Percentiles rank a stretch among this genome's conserved stretches.
These are phyloP conservation scores for Senna siamea DNA, from an alignment of 306 rosid genomes.

Conservation along the genomic window DNA sequence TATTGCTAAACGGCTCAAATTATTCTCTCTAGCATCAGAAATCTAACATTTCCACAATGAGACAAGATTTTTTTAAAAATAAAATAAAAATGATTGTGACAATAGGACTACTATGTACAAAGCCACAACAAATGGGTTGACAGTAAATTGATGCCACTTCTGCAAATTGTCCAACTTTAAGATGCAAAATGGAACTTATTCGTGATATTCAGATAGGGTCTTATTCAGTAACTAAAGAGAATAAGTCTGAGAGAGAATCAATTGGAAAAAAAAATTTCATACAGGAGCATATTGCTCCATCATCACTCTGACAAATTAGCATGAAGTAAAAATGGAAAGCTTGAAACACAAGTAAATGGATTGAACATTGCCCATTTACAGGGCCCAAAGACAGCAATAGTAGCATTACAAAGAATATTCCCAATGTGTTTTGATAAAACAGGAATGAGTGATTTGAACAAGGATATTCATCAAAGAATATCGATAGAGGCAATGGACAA, in stretches of 20 bases:
- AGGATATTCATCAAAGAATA: too few relatives aligned
- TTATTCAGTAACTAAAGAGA: neutral
- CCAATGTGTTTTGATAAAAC: neutral
- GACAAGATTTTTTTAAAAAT: too few relatives aligned
- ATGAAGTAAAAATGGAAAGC: conserved; percentile 8
- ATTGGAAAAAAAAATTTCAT: neutral
- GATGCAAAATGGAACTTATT: conserved; percentile 5
- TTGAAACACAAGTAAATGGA: conserved; percentile 6
- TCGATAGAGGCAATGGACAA: too few relatives aligned
- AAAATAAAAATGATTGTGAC: too few relatives aligned
- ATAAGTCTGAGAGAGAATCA: neutral
- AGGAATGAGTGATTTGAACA: neutral
- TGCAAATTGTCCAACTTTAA: neutral
- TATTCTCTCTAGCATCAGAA: too few relatives aligned
- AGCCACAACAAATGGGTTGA: conserved; percentile 9
- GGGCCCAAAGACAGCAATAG: neutral
- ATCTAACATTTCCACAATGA: too few relatives aligned
- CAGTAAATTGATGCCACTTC: conserved; percentile 7
- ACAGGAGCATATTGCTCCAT: neutral
- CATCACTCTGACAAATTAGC: neutral
- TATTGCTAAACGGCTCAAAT: too few relatives aligned
- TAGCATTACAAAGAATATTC: neutral
- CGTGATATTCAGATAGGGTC: neutral
- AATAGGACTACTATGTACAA: neutral
- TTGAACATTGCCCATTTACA: neutral